Evolutionary conservation across 108 stramenopile genomes (phyloP), one percentile per base, ranked within the genome.

Genomic region (Seminavis robusta): DNA sequence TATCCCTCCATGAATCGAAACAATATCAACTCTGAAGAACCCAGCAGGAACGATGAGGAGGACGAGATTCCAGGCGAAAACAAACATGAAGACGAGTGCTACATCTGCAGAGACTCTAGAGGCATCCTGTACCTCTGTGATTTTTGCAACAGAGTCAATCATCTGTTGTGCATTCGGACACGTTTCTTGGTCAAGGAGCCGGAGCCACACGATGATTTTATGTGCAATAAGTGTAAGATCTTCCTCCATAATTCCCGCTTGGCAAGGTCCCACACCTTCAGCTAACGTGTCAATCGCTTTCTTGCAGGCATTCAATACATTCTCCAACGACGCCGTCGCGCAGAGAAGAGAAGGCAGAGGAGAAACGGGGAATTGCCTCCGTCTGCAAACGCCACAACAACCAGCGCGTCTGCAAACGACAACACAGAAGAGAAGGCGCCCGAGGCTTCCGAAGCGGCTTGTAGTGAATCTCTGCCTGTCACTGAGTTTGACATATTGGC

Each of bases 221-320:
- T 92, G 81, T 92, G 91, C 57, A 78, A 86, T 53, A 55, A 56
- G 19, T 92, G 91, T 47, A n/a, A n/a, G n/a, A n/a, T n/a, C n/a
- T n/a, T n/a, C n/a, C n/a, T n/a, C n/a, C n/a, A n/a, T n/a, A n/a
- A n/a, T n/a, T n/a, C n/a, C n/a, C n/a, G n/a, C n/a, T n/a, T n/a
- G n/a, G n/a, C n/a, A n/a, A n/a, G n/a, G n/a, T n/a, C n/a, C n/a
- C n/a, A n/a, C n/a, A n/a, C n/a, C n/a, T n/a, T n/a, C n/a, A n/a
- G n/a, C n/a, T n/a, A n/a, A n/a, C n/a, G n/a, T n/a, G n/a, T n/a
- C n/a, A n/a, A n/a, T n/a, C n/a, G n/a, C n/a, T n/a, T n/a, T n/a
- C n/a, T n/a, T n/a, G n/a, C n/a, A n/a, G n/a, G n/a, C n/a, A 67
- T 88, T 25, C 24, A 47, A 5, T 33, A 39, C 11, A 61, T 83